Base-by-base conservation (phyloP, 2,329 filamentous ascomycete genomes). In the Exophiala alcalophila region DNA sequence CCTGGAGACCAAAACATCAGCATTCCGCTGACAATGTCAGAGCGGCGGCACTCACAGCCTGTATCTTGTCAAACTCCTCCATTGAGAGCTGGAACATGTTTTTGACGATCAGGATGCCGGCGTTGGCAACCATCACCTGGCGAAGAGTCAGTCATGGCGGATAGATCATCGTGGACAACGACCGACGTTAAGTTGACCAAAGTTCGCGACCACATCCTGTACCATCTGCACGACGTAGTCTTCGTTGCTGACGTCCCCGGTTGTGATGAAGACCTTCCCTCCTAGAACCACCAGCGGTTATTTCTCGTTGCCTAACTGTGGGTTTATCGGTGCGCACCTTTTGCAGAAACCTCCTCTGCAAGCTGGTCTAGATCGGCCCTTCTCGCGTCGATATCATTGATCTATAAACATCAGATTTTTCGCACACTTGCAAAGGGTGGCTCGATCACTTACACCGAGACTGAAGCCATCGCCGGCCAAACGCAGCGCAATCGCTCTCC, bases 401-500 rank as follows among this genome's bases (percentile, higher is more conserved):
- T 14, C 39, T 41, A 11, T n/a, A n/a, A n/a, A n/a, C n/a, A n/a
- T n/a, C n/a, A n/a, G n/a, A n/a, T n/a, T n/a, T n/a, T n/a, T n/a
- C n/a, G n/a, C n/a, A n/a, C n/a, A n/a, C n/a, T n/a, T n/a, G n/a
- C n/a, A n/a, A n/a, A n/a, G n/a, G n/a, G n/a, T n/a, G n/a, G n/a
- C n/a, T n/a, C 14, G 6, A 11, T 21, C 4, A 25, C 40, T 43
- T 20, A 36, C 40, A 16, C 15, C 40, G 18, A 43, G n/a, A 12
- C 37, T 32, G 32, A 43, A 36, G 8, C 40, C 40, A 31, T 43
- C 40, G 8, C 59, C 60, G 9, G 70, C 72, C 7, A 76, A 57
- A 39, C 73, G 68, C 27, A 68, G 58, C 16, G 70, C 72, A 24
- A 76, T 65, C 33, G 63, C 66, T 23, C 61, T 62, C 16, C 73